Base-by-base conservation (phyloP, 345 rosid genomes). In the Melaleuca alternifolia region DNA sequence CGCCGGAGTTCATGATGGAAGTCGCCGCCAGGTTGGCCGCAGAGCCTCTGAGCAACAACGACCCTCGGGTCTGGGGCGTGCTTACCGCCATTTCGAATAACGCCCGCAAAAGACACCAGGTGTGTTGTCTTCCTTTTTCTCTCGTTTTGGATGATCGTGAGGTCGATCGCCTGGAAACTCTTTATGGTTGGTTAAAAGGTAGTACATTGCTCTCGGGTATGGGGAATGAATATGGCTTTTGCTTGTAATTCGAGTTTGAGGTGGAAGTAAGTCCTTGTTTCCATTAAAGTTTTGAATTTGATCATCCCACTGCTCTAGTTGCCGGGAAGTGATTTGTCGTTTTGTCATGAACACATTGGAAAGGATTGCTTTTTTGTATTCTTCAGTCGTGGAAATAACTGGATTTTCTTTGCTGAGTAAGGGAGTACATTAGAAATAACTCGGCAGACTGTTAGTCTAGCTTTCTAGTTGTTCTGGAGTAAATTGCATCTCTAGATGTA, bases 41-140 rank as follows among this genome's bases (percentile, higher is more conserved):
- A 46, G 96, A 95, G 91, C 94, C 97, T 71, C 93, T 97, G 61
- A 91, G 89, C 62, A 92, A 93, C 89, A 87, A 88, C 85, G 98
- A 94, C 77, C 92, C 95, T 2, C 81, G 90, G 56, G 99, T 95
- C 50, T 97, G 98, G 99, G 99, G 94, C 7, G 97, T 97, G 84
- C 99, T 97, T 88, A 96, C 98, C 84, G 99, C 98, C 20, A 93
- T 96, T 87, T 94, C 98, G 82, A 88, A 83, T 90, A 92, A 88
- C 83, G 97, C 99, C 51, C 96, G 99, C 83, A 93, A 92, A 86
- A 96, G 99, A 84, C 91, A 82, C 51, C 98, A 97, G 95, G 99
- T 94, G 59, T 23, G 83, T 9, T 16, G 83, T 51, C 76, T 52
- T 77, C 33, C 33, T 9, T 33, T 18, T 2, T 6, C 30, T 14